Conservation (phyloP, 768 basidiomycete species). For the Gloeopeniophorella convolvens region DNA sequence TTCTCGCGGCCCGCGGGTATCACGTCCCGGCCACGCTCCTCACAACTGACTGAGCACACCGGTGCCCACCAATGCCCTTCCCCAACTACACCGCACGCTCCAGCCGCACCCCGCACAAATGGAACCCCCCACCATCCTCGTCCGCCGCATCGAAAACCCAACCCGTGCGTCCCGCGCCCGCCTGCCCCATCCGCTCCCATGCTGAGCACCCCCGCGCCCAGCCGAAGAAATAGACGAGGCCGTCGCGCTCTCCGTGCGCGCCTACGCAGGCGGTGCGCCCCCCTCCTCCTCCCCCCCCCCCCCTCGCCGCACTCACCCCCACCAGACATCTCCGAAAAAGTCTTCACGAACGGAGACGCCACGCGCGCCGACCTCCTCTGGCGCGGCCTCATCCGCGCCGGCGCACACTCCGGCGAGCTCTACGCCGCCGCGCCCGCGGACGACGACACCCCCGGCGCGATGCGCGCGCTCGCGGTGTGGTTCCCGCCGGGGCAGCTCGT, state of each 20-base stretch:
- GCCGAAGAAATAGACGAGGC: neutral
- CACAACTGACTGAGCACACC: no score
- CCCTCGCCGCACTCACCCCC: neutral
- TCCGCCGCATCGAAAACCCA: neutral
- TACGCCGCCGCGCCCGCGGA: neutral
- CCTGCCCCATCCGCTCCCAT: neutral
- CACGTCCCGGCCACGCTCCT: no score
- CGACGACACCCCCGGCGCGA: neutral
- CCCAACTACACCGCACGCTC: no score
- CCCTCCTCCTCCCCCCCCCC: neutral
- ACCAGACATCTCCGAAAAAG: neutral
- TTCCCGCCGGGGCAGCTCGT: neutral
- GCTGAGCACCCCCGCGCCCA: neutral
- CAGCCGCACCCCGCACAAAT: no score
- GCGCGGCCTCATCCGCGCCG: neutral
- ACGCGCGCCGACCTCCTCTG: neutral
- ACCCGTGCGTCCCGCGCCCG: neutral
- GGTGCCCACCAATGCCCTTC: no score
- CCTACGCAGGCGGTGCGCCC: neutral
- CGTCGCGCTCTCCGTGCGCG: neutral
- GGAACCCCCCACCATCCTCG: no score
- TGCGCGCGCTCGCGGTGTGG: constrained; percentile 2
- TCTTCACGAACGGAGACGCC: neutral
- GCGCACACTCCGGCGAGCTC: constrained; percentile 1
- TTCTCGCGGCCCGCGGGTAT: no score